Percentiles rank a stretch among this genome's conserved stretches.
Evolutionary conservation across 108 stramenopile species (phyloP).

Genomic region (Nitzschia sp.): DNA sequence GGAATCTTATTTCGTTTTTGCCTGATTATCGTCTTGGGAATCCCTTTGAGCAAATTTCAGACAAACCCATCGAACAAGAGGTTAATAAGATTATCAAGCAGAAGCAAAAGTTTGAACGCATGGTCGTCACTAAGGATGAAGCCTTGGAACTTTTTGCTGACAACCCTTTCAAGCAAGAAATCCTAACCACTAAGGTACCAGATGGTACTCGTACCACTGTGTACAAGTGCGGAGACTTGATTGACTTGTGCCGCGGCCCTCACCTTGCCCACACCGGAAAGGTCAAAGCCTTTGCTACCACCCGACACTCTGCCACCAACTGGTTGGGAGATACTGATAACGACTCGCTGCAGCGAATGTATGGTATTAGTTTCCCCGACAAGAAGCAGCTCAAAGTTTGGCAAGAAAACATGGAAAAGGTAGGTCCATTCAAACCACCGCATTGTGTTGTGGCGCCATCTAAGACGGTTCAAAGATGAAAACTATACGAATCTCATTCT

Average conservation of each 20-base stretch:
- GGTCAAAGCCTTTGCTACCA: conserved; percentile 95
- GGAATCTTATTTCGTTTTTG: background rate
- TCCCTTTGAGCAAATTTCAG: conserved; percentile 39
- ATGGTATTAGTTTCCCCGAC: conserved; percentile 98
- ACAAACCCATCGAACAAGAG: conserved; percentile 76
- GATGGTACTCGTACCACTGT: conserved; percentile 96
- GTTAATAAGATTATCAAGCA: conserved; percentile 89
- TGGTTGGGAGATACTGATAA: conserved; percentile 98
- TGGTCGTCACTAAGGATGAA: conserved; percentile 98
- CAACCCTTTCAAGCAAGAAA: conserved; percentile 97
- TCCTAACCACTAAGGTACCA: conserved; percentile 94
- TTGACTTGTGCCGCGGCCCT: conserved; percentile 98
- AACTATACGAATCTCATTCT: conserved; percentile 80
- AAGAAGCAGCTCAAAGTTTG: conserved; percentile 96
- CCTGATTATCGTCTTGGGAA: background rate
- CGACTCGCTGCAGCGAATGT: conserved; percentile 96
- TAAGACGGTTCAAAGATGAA: conserved; percentile 47
- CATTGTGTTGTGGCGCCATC: background rate
- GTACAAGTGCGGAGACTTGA: conserved; percentile 95
- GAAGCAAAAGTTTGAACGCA: conserved; percentile 97
- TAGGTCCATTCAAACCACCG: conserved; percentile 33
- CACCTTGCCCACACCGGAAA: conserved; percentile 94
- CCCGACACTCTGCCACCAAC: conserved; percentile 90
- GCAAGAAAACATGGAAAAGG: conserved; percentile 92
- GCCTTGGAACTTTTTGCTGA: conserved; percentile 94